Conservation (phyloP, 108 stramenopile species). For the Nitzschia sp. region DNA sequence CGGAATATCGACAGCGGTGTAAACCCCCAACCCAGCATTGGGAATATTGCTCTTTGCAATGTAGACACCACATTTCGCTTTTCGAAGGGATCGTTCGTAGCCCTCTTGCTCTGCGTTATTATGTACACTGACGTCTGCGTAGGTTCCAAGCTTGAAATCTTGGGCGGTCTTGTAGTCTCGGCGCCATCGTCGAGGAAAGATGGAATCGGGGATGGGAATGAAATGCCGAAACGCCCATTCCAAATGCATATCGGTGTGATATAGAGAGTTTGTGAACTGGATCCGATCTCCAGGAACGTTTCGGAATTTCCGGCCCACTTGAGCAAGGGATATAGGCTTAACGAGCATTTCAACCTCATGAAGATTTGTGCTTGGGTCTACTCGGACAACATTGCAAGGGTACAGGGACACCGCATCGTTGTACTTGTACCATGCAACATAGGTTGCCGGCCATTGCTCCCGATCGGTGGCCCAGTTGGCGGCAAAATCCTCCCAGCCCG, state of each 20-base stretch:
- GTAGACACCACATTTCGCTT: conserved; percentile 44
- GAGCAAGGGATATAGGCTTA: not conserved
- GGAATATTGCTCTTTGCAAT: conserved; percentile 53
- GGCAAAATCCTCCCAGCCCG: conserved; percentile 18
- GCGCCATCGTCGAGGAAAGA: conserved; percentile 45
- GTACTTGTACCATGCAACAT: not conserved
- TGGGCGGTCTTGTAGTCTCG: conserved; percentile 18
- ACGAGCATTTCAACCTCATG: not conserved
- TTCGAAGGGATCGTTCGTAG: conserved; percentile 15
- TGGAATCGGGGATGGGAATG: conserved; percentile 34
- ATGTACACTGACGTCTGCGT: not conserved
- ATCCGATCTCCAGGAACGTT: conserved; percentile 35
- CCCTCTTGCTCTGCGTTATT: not conserved
- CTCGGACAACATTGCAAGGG: conserved; percentile 19
- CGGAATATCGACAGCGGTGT: conserved; percentile 39
- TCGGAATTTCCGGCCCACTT: not conserved
- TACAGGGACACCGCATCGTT: not conserved
- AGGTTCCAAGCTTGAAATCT: conserved; percentile 3
- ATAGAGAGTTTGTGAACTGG: conserved; percentile 10
- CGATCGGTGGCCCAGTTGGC: not conserved
- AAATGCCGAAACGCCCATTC: conserved; percentile 33
- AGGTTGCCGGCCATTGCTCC: not conserved
- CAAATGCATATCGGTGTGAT: conserved; percentile 34
- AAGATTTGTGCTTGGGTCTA: not conserved
- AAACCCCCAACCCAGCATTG: conserved; percentile 55